These are phyloP conservation scores for Geotrichum macrosporum DNA, from an alignment of 1,139 yeast genomes.

Conservation along the genomic window DNA sequence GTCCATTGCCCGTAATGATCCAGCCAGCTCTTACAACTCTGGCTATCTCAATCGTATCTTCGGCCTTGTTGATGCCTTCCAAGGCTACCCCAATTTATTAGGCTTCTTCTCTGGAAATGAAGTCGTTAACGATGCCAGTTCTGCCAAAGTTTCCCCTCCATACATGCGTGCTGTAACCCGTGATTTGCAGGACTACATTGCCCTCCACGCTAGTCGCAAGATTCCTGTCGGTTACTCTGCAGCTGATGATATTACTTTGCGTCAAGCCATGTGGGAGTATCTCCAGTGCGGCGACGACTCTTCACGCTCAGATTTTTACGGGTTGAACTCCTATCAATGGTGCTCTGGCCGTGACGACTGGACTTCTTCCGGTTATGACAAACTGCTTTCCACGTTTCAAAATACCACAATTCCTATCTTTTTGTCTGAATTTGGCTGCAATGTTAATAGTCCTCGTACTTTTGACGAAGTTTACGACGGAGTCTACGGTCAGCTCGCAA, in stretches of 20 bases:
- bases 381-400: constrained; percentile 54
- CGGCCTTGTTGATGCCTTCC: constrained; percentile 74
- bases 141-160: constrained; percentile 49
- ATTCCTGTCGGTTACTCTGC: constrained; percentile 96
- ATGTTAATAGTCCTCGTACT: constrained; percentile 69
- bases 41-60: constrained; percentile 72
- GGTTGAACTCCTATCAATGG: constrained; percentile 96
- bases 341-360: constrained; percentile 59
- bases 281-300: constrained; percentile 66
- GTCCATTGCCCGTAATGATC: constrained; percentile 81
- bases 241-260: constrained; percentile 78
- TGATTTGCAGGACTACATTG: constrained; percentile 72
- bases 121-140: constrained; percentile 70
- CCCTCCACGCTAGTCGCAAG: constrained; percentile 52
- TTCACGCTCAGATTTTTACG: constrained; percentile 82
- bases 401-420: constrained; percentile 73
- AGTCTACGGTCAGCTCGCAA: constrained; percentile 45
- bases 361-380: constrained; percentile 67
- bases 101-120: constrained; percentile 97
- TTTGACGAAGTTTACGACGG: constrained; percentile 65
- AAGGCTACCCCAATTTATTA: constrained; percentile 78
- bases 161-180: constrained; percentile 75
- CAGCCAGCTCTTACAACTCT: constrained; percentile 74
- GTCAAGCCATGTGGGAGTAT: constrained; percentile 74
- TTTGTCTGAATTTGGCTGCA: constrained; percentile 93